Evolutionary conservation across 2,329 filamentous ascomycete species (phyloP).

Genomic region (Curvularia lunata): DNA sequence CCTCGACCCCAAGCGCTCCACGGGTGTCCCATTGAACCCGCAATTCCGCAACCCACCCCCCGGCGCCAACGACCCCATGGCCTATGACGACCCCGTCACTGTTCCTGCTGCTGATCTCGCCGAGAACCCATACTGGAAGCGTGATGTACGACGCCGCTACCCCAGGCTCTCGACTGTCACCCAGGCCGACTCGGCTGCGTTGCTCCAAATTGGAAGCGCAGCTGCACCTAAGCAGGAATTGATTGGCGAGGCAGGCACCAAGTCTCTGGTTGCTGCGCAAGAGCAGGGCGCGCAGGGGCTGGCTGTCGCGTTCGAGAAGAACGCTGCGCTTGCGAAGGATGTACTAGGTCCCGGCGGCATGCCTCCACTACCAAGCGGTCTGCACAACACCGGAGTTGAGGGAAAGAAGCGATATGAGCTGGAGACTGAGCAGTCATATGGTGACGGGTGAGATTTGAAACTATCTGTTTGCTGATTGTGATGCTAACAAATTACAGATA

Average conservation of each 20-base stretch:
- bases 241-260: constrained; percentile 74
- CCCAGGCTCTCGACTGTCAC: constrained; percentile 78
- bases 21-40: constrained; percentile 89
- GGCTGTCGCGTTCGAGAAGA: constrained; percentile 74
- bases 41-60: constrained; percentile 89
- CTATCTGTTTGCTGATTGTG: not conserved
- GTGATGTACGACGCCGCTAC: constrained; percentile 83
- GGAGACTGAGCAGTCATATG: constrained; percentile 71
- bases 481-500: constrained; percentile 43
- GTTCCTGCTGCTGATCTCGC: constrained; percentile 84
- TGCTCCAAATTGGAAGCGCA: constrained; percentile 84
- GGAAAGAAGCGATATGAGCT: constrained; percentile 75
- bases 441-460: constrained; percentile 43
- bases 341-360: constrained; percentile 78
- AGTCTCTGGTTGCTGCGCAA: constrained; percentile 77
- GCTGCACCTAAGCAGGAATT: constrained; percentile 79
- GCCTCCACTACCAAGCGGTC: constrained; percentile 83
- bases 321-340: constrained; percentile 59
- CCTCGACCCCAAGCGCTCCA: constrained; percentile 86
- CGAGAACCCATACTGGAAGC: constrained; percentile 96
- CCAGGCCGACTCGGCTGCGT: constrained; percentile 83
- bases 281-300: constrained; percentile 75
- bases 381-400: constrained; percentile 58
- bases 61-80: constrained; percentile 70
- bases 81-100: constrained; percentile 83